A percentile compares a stretch with the other conserved stretches of the same genome.
Conservation (phyloP, 495 filamentous ascomycete species). For the Aspergillus coremiiformis region DNA sequence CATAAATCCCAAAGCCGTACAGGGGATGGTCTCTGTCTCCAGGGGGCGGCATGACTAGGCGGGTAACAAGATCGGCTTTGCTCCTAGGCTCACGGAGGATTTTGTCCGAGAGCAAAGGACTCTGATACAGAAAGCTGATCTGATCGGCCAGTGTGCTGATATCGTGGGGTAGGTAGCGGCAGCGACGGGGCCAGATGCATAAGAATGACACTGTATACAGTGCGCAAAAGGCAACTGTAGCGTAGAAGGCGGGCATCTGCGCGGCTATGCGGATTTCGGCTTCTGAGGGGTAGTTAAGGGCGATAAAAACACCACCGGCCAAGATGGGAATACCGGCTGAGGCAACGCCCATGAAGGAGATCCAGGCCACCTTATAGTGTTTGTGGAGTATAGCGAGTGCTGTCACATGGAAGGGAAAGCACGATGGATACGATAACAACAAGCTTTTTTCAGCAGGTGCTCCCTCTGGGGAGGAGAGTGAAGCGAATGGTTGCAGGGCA, state of each 20-base stretch:
- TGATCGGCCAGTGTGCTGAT: slow-evolving; percentile 65
- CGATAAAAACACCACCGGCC: slow-evolving; percentile 73
- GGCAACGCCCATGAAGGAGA: slow-evolving; percentile 57
- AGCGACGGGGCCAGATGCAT: slow-evolving; percentile 47
- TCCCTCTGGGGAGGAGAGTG: slow-evolving; percentile 51
- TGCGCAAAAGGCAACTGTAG: slow-evolving; percentile 56
- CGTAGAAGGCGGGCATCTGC: slow-evolving; percentile 59
- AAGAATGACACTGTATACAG: slow-evolving; percentile 60
- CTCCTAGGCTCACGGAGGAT: slow-evolving; percentile 53
- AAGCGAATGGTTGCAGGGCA: slow-evolving; percentile 66
- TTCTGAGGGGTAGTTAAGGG: slow-evolving; percentile 51
- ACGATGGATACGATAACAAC: slow-evolving; percentile 64
- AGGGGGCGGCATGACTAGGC: slow-evolving; percentile 45
- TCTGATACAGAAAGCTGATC: slow-evolving; percentile 66
- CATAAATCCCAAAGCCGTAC: slow-evolving; percentile 57
- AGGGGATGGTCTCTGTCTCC: slow-evolving; percentile 41
- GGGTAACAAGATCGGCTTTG: slow-evolving; percentile 56
- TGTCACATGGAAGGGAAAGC: slow-evolving; percentile 56
- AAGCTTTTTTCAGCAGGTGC: slow-evolving; percentile 59
- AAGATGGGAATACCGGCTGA: slow-evolving; percentile 66
- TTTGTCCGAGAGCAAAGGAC: slow-evolving; percentile 58
- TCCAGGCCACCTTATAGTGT: slow-evolving; percentile 63
- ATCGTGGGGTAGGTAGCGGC: slow-evolving; percentile 60
- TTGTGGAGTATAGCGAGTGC: slow-evolving; percentile 53
- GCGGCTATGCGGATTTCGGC: slow-evolving; percentile 59